These are phyloP conservation scores for Capillidium rhysosporum DNA, from an alignment of 371 early-diverging fungal genomes.

Conservation along the genomic window DNA sequence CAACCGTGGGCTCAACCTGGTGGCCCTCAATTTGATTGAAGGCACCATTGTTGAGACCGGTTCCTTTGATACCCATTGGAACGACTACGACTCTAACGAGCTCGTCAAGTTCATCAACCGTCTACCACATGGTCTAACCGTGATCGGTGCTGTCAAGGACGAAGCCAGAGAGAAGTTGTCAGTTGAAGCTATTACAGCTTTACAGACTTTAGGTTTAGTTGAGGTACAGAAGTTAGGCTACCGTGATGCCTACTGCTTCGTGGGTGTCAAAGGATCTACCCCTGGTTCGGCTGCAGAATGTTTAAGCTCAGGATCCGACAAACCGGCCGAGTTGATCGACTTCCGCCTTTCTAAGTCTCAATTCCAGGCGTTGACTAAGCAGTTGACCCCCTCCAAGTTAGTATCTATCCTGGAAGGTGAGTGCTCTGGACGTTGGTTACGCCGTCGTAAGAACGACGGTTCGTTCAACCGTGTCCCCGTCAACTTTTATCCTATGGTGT, in stretches of 20 bases:
- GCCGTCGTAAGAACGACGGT: slow-evolving; percentile 64
- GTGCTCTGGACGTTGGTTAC: slow-evolving; percentile 50
- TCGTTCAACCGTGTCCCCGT: slow-evolving; percentile 60
- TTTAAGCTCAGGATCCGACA: slow-evolving; percentile 7
- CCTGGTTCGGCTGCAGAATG: neutral
- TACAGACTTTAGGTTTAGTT: slow-evolving; percentile 38
- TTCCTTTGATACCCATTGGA: slow-evolving; percentile 57
- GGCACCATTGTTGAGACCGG: slow-evolving; percentile 40
- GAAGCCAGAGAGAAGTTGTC: slow-evolving; percentile 47
- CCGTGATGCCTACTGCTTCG: slow-evolving; percentile 64
- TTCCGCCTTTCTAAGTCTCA: slow-evolving; percentile 11
- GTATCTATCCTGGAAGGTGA: slow-evolving; percentile 28
- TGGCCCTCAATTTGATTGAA: slow-evolving; percentile 43
- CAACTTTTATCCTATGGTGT: slow-evolving; percentile 59
- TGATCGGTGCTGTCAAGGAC: slow-evolving; percentile 45
- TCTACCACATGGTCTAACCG: slow-evolving; percentile 37
- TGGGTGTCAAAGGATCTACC: slow-evolving; percentile 37
- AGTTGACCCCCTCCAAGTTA: slow-evolving; percentile 18
- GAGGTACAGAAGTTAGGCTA: slow-evolving; percentile 29
- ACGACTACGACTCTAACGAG: slow-evolving; percentile 41
- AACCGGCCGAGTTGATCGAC: slow-evolving; percentile 19
- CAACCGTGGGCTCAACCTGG: slow-evolving; percentile 55
- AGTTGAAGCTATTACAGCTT: slow-evolving; percentile 24
- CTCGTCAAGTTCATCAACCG: slow-evolving; percentile 40
- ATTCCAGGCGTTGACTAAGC: slow-evolving; percentile 11